Evolutionary conservation across 192 early-diverging fungal species (phyloP), one percentile per base, ranked within the genome.

Genomic region (Backusella tuberculispora): DNA sequence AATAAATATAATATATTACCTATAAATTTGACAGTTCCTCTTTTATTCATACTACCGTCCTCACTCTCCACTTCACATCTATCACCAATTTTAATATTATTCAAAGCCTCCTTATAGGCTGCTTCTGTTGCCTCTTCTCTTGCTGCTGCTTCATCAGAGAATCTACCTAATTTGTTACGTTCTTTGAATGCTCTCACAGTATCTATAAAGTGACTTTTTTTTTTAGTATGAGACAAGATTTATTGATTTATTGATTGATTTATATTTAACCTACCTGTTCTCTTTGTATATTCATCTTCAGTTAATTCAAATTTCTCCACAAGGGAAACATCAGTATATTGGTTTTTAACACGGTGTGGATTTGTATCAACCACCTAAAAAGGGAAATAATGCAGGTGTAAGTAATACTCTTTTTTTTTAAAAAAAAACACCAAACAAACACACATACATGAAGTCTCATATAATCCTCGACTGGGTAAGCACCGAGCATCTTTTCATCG

Each of bases 251-350:
- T 19, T n/a, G 12, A 34, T 34, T 34, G 2, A 19, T 63, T 46
- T 29, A n/a, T 43, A 43, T 44, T 38, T n/a, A 26, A 6, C 66
- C 17, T 83, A 93, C 93, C 93, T 72, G 81, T 64, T 71, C 89
- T 83, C 75, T 93, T 94, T 29, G 91, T 88, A 75, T 99, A 99
- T 73, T 96, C 93, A 8, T 93, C 92, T 24, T 97, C 95, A 0
- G 88, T 79, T 50, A 99, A 88, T 77, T 96, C 96, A 79, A 92
- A 96, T 81, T 99, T 99, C 74, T 98, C 87, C 21, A 99, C 98
- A 60, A 92, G 86, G 7, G 93, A 94, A 4, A 93, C 82, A 83
- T 99, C 97, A 45, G 87, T 94, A 81, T 84, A 98, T 76, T 95
- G 91, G 45, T 92, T 88, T 65, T 83, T 86, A 53, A 83, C 71